Conservation (phyloP, 73 alveolate species). For the Diophrys sp. region DNA sequence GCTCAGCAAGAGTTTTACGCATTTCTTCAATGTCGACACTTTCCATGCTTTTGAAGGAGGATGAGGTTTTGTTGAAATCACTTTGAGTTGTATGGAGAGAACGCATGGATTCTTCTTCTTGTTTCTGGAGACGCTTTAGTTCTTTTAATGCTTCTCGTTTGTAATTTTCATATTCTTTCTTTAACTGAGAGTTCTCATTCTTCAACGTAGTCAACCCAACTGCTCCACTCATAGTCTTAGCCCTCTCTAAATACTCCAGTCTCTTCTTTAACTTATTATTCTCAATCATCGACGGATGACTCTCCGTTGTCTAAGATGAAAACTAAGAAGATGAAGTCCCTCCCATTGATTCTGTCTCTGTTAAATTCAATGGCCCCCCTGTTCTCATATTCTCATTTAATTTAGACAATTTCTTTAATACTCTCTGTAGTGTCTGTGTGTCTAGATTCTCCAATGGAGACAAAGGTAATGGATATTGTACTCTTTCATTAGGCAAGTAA, state of each 20-base stretch:
- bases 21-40: conserved; percentile 10
- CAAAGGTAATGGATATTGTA: conserved; percentile 20
- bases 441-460: conserved; percentile 4
- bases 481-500: conserved; percentile 1
- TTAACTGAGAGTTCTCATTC: not conserved
- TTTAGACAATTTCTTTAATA: conserved; percentile 1
- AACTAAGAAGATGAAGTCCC: conserved; percentile 2
- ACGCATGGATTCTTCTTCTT: not conserved
- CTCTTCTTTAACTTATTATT: conserved; percentile 17
- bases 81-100: not conserved
- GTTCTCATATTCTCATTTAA: not conserved
- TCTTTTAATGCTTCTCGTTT: conserved; percentile 11
- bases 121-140: not conserved
- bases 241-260: not conserved
- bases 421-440: conserved; percentile 7
- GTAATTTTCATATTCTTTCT: conserved; percentile 8
- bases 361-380: not conserved
- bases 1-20: conserved; percentile 11
- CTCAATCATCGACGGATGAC: conserved; percentile 10
- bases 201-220: not conserved
- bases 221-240: not conserved
- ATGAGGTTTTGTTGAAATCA: conserved; percentile 8
- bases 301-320: not conserved
- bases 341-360: not conserved
- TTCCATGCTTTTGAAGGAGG: not conserved